Base-by-base conservation (phyloP, 2,329 filamentous ascomycete genomes). In the Claviceps sp. region DNA sequence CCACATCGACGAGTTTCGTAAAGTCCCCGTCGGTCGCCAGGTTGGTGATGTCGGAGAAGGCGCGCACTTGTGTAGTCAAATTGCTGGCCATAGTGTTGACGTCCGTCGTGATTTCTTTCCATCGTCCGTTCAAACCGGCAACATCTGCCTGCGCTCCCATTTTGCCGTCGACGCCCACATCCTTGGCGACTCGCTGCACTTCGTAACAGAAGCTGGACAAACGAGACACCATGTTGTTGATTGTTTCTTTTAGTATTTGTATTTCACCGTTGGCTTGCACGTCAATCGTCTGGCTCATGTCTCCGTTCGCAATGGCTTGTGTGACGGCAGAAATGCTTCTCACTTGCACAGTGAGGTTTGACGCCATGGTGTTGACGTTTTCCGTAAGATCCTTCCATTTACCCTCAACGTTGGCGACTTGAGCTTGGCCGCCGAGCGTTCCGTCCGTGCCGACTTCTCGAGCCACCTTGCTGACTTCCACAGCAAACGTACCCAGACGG, bases 41-140 rank as follows among this genome's bases (percentile, higher is more conserved):
- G 67, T 96, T 95, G n/a, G 91, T 96, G 61, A 98, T 97, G 65
- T 97, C 91, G 51, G 90, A 93, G 68, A 98, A 98, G 40, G 93
- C 93, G 60, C 93, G 85, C 61, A 98, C 93, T 78, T 98, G 93
- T 0, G 91, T 93, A 3, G 91, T 97, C 69, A 82, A 65, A 54
- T 82, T 82, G 62, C 77, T 81, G 30, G 84, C 84, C 89, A 95
- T 95, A 48, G 88, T 95, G 67, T 95, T 95, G 67, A 95, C 89
- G 64, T 95, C 89, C 50, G 89, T 91, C 0, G 93, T 97, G 61
- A 98, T 97, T 67, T 98, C 91, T 65, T 95, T 96, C 93, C 91
- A 98, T 51, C 90, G 82, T 56, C 91, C 91, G 60, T 90, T 89
- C 54, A 97, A 84, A 54, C 90, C 90, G 58, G 89, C 87, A 49